Evolutionary conservation across 495 filamentous ascomycete genomes (phyloP).

Genomic region (Parathielavia appendiculata): DNA sequence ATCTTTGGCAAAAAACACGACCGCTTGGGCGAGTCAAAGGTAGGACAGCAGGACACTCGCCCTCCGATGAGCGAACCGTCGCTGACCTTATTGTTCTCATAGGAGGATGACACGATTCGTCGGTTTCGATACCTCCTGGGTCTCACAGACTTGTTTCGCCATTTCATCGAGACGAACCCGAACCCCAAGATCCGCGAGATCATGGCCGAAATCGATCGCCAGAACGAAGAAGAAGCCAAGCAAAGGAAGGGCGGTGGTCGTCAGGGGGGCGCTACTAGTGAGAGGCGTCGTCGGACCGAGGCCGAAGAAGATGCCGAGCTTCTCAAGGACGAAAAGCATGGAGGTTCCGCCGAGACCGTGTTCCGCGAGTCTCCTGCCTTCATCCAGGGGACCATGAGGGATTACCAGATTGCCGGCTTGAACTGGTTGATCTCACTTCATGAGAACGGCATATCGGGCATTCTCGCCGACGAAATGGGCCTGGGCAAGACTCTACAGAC

Average conservation of each 20-base stretch:
- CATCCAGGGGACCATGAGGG: slow-evolving; percentile 85
- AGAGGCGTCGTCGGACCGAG: slow-evolving; percentile 81
- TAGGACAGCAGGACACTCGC: slow-evolving; percentile 39
- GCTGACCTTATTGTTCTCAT: slow-evolving; percentile 11
- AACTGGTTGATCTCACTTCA: slow-evolving; percentile 99
- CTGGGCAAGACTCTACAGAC: slow-evolving; percentile 93
- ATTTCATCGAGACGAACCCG: slow-evolving; percentile 97
- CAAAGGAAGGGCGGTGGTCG: slow-evolving; percentile 68
- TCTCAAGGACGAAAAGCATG: slow-evolving; percentile 82
- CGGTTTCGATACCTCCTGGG: slow-evolving; percentile 94
- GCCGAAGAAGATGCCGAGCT: slow-evolving; percentile 97
- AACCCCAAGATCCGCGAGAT: slow-evolving; percentile 87
- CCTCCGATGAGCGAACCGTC: not conserved
- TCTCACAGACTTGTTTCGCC: slow-evolving; percentile 93
- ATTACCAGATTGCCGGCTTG: slow-evolving; percentile 89
- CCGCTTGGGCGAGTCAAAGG: slow-evolving; percentile 82
- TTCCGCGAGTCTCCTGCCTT: slow-evolving; percentile 90
- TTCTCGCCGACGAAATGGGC: slow-evolving; percentile 97
- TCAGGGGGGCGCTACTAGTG: slow-evolving; percentile 76
- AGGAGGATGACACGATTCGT: slow-evolving; percentile 95
- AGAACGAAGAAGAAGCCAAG: slow-evolving; percentile 72
- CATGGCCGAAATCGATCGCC: slow-evolving; percentile 86
- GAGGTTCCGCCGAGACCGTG: slow-evolving; percentile 76
- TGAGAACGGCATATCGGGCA: slow-evolving; percentile 97
- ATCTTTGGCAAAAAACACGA: slow-evolving; percentile 94